Percentiles rank a stretch among this genome's conserved stretches.
Evolutionary conservation across 768 basidiomycete genomes (phyloP).

Genomic region (Atractiella rhizophila): DNA sequence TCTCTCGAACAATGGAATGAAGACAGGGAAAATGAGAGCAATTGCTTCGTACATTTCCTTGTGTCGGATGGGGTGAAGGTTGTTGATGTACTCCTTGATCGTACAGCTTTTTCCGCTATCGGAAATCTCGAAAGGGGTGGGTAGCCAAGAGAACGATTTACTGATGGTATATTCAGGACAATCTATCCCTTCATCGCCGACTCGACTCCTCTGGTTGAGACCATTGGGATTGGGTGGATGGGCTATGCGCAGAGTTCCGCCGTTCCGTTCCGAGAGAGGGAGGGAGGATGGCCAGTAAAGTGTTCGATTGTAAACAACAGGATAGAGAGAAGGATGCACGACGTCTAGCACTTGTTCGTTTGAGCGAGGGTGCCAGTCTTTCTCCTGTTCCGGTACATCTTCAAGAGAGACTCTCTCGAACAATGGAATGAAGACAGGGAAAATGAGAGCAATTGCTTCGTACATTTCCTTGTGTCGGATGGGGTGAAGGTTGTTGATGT

Average conservation of each 20-base stretch:
- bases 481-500: slow-evolving; percentile 34
- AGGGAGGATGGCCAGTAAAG: too few relatives aligned
- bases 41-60: slow-evolving; percentile 19
- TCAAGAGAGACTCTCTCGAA: too few relatives aligned
- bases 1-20: slow-evolving; percentile 32
- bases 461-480: slow-evolving; percentile 6
- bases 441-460: slow-evolving; percentile 23
- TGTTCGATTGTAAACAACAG: too few relatives aligned
- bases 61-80: slow-evolving; percentile 24
- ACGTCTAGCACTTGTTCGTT: slow-evolving; percentile 27
- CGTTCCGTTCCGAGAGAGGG: too few relatives aligned
- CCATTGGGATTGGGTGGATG: too few relatives aligned
- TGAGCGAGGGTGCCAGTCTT: slow-evolving; percentile 30
- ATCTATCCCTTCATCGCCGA: too few relatives aligned
- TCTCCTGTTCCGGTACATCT: slow-evolving; percentile 20
- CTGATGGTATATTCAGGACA: too few relatives aligned
- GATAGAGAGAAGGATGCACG: slow-evolving; percentile 27
- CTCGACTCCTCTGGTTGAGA: too few relatives aligned
- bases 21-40: slow-evolving; percentile 22
- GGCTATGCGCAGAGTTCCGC: too few relatives aligned
- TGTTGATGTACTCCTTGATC: slow-evolving; percentile 29
- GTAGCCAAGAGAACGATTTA: slow-evolving; percentile 11
- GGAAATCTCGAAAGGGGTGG: slow-evolving; percentile 5
- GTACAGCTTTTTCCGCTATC: not conserved
- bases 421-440: slow-evolving; percentile 26